These are phyloP conservation scores for Gracilaria domingensis DNA, from an alignment of 23 red algal genomes.

Conservation along the genomic window DNA sequence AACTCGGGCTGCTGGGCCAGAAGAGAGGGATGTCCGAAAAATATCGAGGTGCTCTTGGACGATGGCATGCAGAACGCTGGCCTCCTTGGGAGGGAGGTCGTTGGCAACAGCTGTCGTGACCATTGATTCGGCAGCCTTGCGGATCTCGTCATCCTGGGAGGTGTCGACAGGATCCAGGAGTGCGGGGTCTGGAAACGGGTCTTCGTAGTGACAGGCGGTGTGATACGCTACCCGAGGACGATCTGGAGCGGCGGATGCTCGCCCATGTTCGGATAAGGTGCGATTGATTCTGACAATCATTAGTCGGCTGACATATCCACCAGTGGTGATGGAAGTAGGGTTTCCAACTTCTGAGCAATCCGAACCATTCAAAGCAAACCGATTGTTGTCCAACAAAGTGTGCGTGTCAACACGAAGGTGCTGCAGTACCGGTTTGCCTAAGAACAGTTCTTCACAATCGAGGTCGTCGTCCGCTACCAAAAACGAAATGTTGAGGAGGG, in stretches of 20 bases:
- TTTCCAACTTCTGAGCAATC: constrained; percentile 55
- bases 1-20: background rate
- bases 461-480: constrained; percentile 57
- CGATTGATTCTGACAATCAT: constrained; percentile 44
- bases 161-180: constrained; percentile 51
- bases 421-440: constrained; percentile 33
- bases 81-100: background rate
- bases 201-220: background rate
- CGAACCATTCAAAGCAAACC: constrained; percentile 36
- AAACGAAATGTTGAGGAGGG: constrained; percentile 18
- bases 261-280: no score
- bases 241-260: background rate
- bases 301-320: constrained; percentile 1
- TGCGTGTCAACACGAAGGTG: constrained; percentile 39
- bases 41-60: background rate
- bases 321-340: background rate
- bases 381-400: constrained; percentile 41
- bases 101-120: constrained; percentile 7
- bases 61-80: background rate
- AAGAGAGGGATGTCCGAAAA: background rate
- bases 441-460: constrained; percentile 28
- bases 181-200: constrained; percentile 39
- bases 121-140: background rate
- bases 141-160: constrained; percentile 33
- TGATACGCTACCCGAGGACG: constrained; percentile 35